Evolutionary conservation across 768 basidiomycete species (phyloP).

Genomic region (Mycena latifolia): DNA sequence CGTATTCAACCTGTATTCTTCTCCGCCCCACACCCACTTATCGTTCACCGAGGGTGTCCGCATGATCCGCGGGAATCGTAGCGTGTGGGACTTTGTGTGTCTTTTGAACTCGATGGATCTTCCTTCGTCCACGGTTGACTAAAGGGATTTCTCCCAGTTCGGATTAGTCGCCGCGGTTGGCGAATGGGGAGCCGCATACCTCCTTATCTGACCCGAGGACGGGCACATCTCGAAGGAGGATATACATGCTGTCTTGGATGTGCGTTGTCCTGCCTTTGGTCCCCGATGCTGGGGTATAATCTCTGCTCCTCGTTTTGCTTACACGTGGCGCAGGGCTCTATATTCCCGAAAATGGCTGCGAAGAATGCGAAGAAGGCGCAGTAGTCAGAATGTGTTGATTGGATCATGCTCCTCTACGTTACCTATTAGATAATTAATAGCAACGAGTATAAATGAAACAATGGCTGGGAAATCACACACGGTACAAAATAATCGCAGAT

Average conservation of each 20-base stretch:
- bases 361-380: constrained; percentile 1
- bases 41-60: constrained; percentile 50
- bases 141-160: constrained; percentile 47
- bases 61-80: constrained; percentile 57
- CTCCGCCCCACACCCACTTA: constrained; percentile 54
- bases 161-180: constrained; percentile 55
- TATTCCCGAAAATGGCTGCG: constrained; percentile 23
- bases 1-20: constrained; percentile 56
- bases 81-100: constrained; percentile 52
- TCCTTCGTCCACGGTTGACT: neutral
- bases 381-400: no score
- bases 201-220: constrained; percentile 53
- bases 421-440: no score
- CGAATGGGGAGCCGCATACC: constrained; percentile 57
- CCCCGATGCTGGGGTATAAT: no score
- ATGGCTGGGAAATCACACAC: no score
- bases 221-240: constrained; percentile 54
- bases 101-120: neutral
- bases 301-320: no score
- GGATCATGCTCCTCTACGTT: no score
- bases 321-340: constrained; percentile 6
- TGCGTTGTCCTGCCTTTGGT: no score
- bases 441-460: no score
- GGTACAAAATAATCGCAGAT: no score
- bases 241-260: constrained; percentile 55